Percentiles rank a stretch among this genome's conserved stretches.
phyloP scores from a whole-genome alignment of 2,329 filamentous ascomycete species.

The Ascochyta lentis region DNA sequence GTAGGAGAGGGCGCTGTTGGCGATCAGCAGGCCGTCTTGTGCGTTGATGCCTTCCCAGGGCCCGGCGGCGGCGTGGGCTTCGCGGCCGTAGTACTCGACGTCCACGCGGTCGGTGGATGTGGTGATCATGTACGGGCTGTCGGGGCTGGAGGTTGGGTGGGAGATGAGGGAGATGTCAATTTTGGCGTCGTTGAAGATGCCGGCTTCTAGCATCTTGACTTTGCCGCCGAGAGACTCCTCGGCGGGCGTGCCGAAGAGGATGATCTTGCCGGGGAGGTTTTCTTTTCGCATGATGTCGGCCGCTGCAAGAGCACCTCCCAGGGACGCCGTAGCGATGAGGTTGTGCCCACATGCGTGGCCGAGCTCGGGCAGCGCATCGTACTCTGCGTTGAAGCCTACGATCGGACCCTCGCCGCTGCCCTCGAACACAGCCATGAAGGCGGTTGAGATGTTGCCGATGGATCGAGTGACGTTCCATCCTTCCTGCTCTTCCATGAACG shows the following conservation, averaged over 20 bases:
- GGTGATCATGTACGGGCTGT: slow-evolving; percentile 60
- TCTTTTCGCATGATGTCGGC: slow-evolving; percentile 38
- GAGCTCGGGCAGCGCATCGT: slow-evolving; percentile 50
- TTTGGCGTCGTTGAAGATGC: slow-evolving; percentile 48
- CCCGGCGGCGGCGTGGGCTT: slow-evolving; percentile 40
- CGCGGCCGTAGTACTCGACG: slow-evolving; percentile 19
- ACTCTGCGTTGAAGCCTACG: slow-evolving; percentile 53
- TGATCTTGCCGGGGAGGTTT: slow-evolving; percentile 44
- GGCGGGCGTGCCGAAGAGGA: slow-evolving; percentile 55
- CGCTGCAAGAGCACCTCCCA: slow-evolving; percentile 50
- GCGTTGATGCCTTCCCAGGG: slow-evolving; percentile 41
- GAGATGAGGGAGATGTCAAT: slow-evolving; percentile 40
- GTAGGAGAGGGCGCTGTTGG: slow-evolving; percentile 21
- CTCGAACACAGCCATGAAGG: slow-evolving; percentile 42
- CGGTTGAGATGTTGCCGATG: slow-evolving; percentile 45
- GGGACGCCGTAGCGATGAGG: slow-evolving; percentile 51
- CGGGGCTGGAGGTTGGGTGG: slow-evolving; percentile 46
- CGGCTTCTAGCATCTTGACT: slow-evolving; percentile 54
- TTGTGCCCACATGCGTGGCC: slow-evolving; percentile 57
- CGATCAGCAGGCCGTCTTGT: slow-evolving; percentile 25
- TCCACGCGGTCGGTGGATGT: slow-evolving; percentile 20
- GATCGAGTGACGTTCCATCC: slow-evolving; percentile 39
- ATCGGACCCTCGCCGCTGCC: slow-evolving; percentile 46
- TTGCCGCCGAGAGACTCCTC: slow-evolving; percentile 54
- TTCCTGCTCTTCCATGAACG: slow-evolving; percentile 53